Base-by-base conservation (phyloP, 768 basidiomycete species). In the Cystobasidium ongulense region DNA sequence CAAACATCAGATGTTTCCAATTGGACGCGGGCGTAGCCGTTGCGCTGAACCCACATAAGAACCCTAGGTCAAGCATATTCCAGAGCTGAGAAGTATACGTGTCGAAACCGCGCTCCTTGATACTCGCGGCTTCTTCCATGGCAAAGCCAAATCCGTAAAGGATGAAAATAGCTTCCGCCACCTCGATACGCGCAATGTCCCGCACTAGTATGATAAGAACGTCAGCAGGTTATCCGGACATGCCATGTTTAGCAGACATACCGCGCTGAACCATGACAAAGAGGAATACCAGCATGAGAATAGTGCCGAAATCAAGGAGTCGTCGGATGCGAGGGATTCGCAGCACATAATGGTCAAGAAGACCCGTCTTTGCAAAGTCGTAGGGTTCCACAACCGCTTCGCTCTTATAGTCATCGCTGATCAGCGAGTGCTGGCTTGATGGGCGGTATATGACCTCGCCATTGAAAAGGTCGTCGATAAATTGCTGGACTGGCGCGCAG, bases 391-490 rank as follows among this genome's bases (percentile, higher is more conserved):
- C 90, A 21, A 66, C 79, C 36, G 86, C 85, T 38, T 85, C 85
- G 38, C 86, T 86, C 81, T 90, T 91, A 83, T 96, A 97, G 78
- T 90, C 90, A 80, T 96, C 95, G 18, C 89, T 88, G 5, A 98
- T 84, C 64, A 98, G 85, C 0, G 92, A 89, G 29, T 88, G 87
- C 63, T 73, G 65, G 7, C 63, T 63, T 1, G 71, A 72, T 25
- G 81, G 79, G 1, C 77, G 75, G 74, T 82, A 83, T 36, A 82
- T 78, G 53, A 82, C 76, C 36, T 80, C 77, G 31, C 83, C 94
- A 1, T 86, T 83, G 80, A 93, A 90, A 57, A 98, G 90, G 66
- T 93, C 89, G 76, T 89, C 88, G 39, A 97, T 86, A 35, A 96
- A 88, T 65, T 87, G 87, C 80, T 97, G 94, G 1, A 91, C 87